phyloP scores from a whole-genome alignment of 164 flowering plant species.

The Litsea cubeba region DNA sequence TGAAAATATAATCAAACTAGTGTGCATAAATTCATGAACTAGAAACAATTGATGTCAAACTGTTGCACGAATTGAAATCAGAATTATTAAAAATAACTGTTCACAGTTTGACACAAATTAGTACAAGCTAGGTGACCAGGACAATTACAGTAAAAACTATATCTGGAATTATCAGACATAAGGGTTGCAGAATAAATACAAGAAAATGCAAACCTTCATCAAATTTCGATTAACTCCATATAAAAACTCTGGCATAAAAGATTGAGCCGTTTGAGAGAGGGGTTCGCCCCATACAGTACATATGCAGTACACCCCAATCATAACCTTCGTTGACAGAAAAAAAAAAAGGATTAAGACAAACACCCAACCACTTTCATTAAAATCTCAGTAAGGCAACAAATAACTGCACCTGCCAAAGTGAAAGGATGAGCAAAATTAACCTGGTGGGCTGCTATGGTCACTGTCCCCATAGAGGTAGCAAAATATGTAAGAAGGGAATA shows the following conservation, averaged over 20 bases:
- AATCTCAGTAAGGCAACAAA: neutral
- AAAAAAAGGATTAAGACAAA: neutral
- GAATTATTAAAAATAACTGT: no score
- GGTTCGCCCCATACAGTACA: conserved; percentile 94
- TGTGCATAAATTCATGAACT: no score
- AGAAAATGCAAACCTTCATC: conserved; percentile 51
- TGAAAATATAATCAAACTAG: no score
- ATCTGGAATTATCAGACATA: no score
- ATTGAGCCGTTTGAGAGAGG: conserved; percentile 96
- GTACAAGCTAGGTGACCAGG: no score
- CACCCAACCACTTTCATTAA: neutral
- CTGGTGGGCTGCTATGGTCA: conserved; percentile 70
- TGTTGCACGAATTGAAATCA: no score
- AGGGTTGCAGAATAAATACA: neutral
- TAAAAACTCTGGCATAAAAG: conserved; percentile 95
- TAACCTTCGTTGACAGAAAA: conserved; percentile 48
- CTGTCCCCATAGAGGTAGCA: conserved; percentile 84
- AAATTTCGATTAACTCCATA: conserved; percentile 66
- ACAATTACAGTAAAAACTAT: no score
- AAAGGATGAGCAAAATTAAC: conserved; percentile 25
- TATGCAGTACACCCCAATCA: conserved; percentile 66
- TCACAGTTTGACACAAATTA: no score
- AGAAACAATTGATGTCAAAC: no score
- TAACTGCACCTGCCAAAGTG: neutral
- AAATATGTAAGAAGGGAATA: conserved; percentile 66